These are phyloP conservation scores for Suillus hirtellus DNA, from an alignment of 768 basidiomycete species.

Conservation along the genomic window DNA sequence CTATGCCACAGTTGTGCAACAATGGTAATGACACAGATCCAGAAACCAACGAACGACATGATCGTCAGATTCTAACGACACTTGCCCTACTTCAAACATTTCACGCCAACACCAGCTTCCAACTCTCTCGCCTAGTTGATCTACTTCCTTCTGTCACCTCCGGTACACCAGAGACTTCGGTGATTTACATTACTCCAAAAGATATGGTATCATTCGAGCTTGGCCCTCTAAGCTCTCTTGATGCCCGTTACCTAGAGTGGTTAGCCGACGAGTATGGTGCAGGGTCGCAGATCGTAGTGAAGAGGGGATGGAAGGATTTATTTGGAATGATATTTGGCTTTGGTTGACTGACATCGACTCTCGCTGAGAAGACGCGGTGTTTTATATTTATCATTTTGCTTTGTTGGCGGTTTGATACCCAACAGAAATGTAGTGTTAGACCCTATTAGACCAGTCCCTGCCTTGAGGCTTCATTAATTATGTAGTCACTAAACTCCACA, in stretches of 20 bases:
- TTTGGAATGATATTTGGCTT: conserved; percentile 45
- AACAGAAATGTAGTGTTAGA: neutral
- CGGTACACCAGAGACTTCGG: conserved; percentile 20
- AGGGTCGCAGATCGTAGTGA: conserved; percentile 39
- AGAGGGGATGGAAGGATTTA: conserved; percentile 49
- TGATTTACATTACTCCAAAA: conserved; percentile 54
- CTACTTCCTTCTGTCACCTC: conserved; percentile 23
- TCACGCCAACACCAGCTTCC: conserved; percentile 63
- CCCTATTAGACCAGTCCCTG: neutral
- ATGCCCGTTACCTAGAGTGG: conserved; percentile 80
- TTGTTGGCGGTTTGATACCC: neutral
- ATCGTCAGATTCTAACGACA: conserved; percentile 44
- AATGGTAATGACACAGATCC: conserved; percentile 15
- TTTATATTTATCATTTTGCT: neutral
- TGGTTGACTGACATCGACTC: conserved; percentile 22
- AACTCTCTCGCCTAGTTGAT: conserved; percentile 46
- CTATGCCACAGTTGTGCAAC: conserved; percentile 32
- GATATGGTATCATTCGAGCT: conserved; percentile 72
- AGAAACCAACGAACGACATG: conserved; percentile 28
- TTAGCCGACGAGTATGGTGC: conserved; percentile 65
- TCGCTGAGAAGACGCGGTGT: neutral
- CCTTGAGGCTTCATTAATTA: neutral
- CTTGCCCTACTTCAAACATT: conserved; percentile 67
- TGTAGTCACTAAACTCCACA: neutral
- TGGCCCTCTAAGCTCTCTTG: conserved; percentile 68